Evolutionary conservation across 768 basidiomycete species (phyloP).

Genomic region (Leucosporidium yakuticum): DNA sequence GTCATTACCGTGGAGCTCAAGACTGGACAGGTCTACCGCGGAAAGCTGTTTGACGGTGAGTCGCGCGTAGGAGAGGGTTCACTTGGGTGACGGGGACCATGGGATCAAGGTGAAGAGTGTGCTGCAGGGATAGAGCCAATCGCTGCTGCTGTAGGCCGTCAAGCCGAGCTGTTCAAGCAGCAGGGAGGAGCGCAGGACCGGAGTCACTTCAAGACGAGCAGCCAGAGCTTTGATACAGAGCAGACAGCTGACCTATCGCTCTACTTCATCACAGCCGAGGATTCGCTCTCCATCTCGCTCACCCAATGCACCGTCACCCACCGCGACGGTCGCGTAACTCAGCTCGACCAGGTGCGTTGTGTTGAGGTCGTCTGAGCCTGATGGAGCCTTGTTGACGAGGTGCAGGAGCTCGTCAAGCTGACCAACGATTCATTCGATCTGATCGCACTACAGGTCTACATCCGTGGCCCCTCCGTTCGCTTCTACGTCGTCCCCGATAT

Average conservation of each 20-base stretch:
- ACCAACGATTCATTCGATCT: too few relatives aligned
- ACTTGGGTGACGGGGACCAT: too few relatives aligned
- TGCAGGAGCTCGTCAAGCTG: too few relatives aligned
- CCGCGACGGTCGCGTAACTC: slow-evolving; percentile 95
- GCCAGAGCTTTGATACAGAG: not conserved
- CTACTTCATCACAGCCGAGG: slow-evolving; percentile 64
- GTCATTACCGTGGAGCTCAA: slow-evolving; percentile 97
- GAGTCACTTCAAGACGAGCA: not conserved
- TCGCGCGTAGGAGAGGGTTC: not conserved
- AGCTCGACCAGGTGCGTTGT: slow-evolving; percentile 77
- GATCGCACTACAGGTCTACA: slow-evolving; percentile 53
- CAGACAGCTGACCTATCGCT: slow-evolving; percentile 1
- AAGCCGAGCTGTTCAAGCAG: not conserved
- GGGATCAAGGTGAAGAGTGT: too few relatives aligned
- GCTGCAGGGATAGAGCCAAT: too few relatives aligned
- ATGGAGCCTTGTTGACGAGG: too few relatives aligned
- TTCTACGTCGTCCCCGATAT: slow-evolving; percentile 99
- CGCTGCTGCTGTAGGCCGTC: too few relatives aligned
- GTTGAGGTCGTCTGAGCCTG: not conserved
- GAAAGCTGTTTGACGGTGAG: slow-evolving; percentile 92
- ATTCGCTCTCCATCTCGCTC: slow-evolving; percentile 92
- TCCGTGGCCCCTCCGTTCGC: slow-evolving; percentile 93
- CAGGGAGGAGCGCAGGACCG: not conserved
- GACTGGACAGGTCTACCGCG: slow-evolving; percentile 92
- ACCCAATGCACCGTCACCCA: slow-evolving; percentile 96